phyloP scores from a whole-genome alignment of 2,329 filamentous ascomycete species.

The Pestalotiopsis sp. region DNA sequence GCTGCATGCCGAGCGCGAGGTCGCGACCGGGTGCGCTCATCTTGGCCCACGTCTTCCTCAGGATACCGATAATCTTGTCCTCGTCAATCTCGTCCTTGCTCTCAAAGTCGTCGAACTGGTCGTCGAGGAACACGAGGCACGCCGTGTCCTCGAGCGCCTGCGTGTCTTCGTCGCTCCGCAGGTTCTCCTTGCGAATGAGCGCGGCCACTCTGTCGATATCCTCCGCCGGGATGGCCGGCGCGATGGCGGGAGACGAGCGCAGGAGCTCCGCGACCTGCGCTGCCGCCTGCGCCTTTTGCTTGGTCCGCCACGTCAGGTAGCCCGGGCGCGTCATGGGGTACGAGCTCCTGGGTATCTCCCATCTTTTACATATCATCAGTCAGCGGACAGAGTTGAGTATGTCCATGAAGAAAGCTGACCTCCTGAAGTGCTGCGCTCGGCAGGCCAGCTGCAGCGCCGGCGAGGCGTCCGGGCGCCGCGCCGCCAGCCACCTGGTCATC shows the following conservation, averaged over 20 bases:
- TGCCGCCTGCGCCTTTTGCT: constrained; percentile 69
- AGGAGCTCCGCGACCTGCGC: constrained; percentile 58
- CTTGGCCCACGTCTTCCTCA: constrained; percentile 77
- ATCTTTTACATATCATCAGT: constrained; percentile 45
- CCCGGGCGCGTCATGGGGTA: constrained; percentile 77
- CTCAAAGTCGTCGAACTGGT: constrained; percentile 83
- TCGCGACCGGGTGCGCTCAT: constrained; percentile 67
- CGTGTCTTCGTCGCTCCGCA: constrained; percentile 66
- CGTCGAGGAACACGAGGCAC: constrained; percentile 84
- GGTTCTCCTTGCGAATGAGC: constrained; percentile 78
- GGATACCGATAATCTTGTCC: constrained; percentile 73
- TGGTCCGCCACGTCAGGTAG: constrained; percentile 79
- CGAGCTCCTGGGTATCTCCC: constrained; percentile 75
- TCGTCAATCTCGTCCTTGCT: constrained; percentile 67
- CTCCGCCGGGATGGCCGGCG: constrained; percentile 42
- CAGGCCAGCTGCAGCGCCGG: constrained; percentile 74
- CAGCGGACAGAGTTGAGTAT: background rate
- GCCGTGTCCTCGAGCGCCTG: constrained; percentile 84
- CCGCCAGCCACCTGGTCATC: constrained; percentile 74
- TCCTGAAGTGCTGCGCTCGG: constrained; percentile 81
- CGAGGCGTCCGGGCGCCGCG: constrained; percentile 63
- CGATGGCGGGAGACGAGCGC: constrained; percentile 32
- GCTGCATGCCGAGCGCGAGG: constrained; percentile 66
- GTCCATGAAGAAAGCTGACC: constrained; percentile 37
- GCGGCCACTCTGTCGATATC: constrained; percentile 66